A percentile compares a stretch with the other conserved stretches of the same genome.
These are phyloP conservation scores for Colletotrichum musicola DNA, from an alignment of 2,329 filamentous ascomycete species.

Conservation along the genomic window DNA sequence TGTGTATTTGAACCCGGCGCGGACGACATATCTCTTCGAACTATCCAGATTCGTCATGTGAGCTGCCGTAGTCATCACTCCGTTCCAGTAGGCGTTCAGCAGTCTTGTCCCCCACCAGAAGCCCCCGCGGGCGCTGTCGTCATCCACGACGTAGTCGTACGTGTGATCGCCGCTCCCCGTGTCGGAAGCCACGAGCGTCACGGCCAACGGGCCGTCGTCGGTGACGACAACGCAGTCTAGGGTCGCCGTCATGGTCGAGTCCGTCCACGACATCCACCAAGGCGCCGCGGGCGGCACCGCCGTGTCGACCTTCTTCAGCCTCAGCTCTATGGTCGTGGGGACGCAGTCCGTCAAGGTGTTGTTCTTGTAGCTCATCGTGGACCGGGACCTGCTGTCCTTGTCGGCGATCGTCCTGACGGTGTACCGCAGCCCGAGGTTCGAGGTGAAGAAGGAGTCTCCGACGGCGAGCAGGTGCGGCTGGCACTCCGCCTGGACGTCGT, in stretches of 20 bases:
- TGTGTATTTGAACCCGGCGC: background rate
- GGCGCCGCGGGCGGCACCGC: background rate
- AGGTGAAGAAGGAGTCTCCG: constrained; percentile 6
- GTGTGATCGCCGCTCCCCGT: background rate
- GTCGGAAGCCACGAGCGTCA: background rate
- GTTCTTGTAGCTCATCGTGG: constrained; percentile 7
- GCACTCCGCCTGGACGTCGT: background rate
- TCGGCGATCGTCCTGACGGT: background rate
- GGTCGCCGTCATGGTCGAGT: background rate
- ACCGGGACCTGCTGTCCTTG: background rate
- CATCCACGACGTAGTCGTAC: background rate
- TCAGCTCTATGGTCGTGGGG: background rate
- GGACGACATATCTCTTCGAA: background rate
- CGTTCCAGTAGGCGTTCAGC: background rate
- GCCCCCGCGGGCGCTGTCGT: background rate
- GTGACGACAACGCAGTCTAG: background rate
- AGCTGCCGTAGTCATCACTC: background rate
- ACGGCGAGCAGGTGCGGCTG: constrained; percentile 4
- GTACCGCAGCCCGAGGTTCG: background rate
- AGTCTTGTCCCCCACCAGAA: constrained; percentile 1
- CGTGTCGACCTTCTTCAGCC: background rate
- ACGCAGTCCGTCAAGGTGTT: background rate
- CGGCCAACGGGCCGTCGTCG: background rate
- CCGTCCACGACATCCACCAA: constrained; percentile 6
- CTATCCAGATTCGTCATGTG: background rate